Base-by-base conservation (phyloP, 1,284 basidiomycete genomes). In the Microbotryomycetes sp. region DNA sequence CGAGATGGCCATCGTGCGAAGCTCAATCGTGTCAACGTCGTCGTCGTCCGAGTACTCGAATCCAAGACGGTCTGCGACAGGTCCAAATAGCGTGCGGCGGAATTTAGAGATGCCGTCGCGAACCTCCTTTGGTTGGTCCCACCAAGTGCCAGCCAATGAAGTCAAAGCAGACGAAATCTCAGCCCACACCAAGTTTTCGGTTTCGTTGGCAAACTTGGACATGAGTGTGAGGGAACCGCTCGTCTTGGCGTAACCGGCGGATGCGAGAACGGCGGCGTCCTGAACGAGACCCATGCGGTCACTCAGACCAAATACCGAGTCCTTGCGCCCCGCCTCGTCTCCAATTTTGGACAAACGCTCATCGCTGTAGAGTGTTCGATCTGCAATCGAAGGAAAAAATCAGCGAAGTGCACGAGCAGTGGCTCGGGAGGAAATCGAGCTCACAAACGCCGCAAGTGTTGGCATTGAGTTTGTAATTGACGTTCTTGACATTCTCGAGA, bases 381-480 rank as follows among this genome's bases (percentile, higher is more conserved):
- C 88, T 89, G 55, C 24, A 59, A 6, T 45, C 15, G 21, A 9
- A 21, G 27, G 26, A 16, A 5, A 27, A 41, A 2, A 27, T 54
- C 18, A 51, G 53, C 18, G 9, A 9, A 18, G 9, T 41, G 35
- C 9, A 11, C 35, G 35, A 41, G 18, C 9, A 41, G 9, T 41
- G 9, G 35, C 35, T 41, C 18, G 35, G 18, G 35, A 41, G 18
- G 35, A 18, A 41, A 41, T 35, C 1, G 28, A 9, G 79, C 88
- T 69, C 70, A 89, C 88, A 97, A 71, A 96, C 89, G 69, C 93
- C 92, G 58, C 84, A 83, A 1, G 91, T 92, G 57, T 86, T 87
- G 16, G 86, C 87, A 74, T 97, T 98, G 62, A 98, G 79, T 78
- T 97, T 96, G 76, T 79, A 83, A 76, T 84, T 87, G 26, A 85